phyloP scores from a whole-genome alignment of 768 basidiomycete genomes.

The Rickenella mellea region DNA sequence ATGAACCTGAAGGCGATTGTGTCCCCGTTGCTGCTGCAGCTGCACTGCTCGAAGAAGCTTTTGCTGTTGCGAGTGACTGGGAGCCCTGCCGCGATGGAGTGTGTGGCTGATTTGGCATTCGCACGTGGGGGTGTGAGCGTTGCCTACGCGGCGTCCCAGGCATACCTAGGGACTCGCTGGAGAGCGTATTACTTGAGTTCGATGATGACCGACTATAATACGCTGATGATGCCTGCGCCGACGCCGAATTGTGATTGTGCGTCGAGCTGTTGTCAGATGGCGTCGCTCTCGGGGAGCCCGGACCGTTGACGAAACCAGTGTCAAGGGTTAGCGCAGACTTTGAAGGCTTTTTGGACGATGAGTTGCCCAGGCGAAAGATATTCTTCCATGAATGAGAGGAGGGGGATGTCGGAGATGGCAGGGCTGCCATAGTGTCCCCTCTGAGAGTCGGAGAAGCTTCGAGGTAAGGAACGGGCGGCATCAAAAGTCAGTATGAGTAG shows the following conservation, averaged over 20 bases:
- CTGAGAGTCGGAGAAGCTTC: no score
- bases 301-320: constrained; percentile 25
- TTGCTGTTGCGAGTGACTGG: background rate
- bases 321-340: constrained; percentile 41
- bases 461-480: no score
- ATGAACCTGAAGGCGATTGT: background rate
- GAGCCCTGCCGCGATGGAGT: no score
- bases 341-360: constrained; percentile 51
- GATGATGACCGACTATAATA: background rate
- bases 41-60: constrained; percentile 15
- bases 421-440: no score
- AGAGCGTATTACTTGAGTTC: background rate
- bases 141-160: constrained; percentile 47
- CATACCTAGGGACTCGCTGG: constrained; percentile 29
- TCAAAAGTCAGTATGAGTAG: no score
- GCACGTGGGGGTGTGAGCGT: background rate
- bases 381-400: constrained; percentile 50
- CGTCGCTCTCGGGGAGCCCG: background rate
- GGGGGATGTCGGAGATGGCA: constrained; percentile 4
- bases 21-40: background rate
- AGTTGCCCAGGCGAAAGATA: constrained; percentile 58
- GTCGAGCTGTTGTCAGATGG: background rate
- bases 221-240: no score
- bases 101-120: no score
- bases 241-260: no score